Conservation (phyloP, 139 green algal genomes). For the Tetraselmis striata region DNA sequence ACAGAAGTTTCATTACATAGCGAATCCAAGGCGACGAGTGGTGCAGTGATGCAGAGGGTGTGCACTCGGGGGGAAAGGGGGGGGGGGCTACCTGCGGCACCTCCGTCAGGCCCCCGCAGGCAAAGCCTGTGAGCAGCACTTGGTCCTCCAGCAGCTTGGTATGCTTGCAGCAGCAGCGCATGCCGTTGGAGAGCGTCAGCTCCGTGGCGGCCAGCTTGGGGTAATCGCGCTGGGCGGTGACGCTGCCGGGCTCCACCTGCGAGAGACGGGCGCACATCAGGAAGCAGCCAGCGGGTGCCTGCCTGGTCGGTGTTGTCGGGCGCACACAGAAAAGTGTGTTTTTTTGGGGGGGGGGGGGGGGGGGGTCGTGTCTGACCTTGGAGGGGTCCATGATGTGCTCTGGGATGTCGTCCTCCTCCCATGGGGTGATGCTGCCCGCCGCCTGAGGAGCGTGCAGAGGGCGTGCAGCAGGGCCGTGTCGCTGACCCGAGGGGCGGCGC, state of each 20-base stretch:
- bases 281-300: background rate
- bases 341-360: no score
- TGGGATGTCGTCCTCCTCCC: conserved; percentile 27
- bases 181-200: conserved; percentile 72
- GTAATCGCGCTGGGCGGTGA: background rate
- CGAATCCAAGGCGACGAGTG: no score
- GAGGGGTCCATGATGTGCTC: conserved; percentile 3
- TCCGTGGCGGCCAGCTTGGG: conserved; percentile 42
- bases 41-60: no score
- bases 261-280: background rate
- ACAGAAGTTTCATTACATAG: no score
- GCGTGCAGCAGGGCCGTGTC: no score
- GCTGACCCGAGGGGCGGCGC: no score
- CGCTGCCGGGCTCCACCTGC: background rate
- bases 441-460: background rate
- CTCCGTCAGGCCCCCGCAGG: conserved; percentile 60
- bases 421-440: conserved; percentile 32
- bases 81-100: conserved; percentile 37
- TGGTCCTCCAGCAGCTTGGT: conserved; percentile 78
- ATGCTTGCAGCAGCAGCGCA: conserved; percentile 59
- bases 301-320: no score
- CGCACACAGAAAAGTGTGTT: no score
- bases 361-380: background rate
- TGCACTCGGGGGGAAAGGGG: no score
- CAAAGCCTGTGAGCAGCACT: conserved; percentile 63